Conservation (phyloP, 2,329 filamentous ascomycete genomes). For the Aspergillus arachidicola region DNA sequence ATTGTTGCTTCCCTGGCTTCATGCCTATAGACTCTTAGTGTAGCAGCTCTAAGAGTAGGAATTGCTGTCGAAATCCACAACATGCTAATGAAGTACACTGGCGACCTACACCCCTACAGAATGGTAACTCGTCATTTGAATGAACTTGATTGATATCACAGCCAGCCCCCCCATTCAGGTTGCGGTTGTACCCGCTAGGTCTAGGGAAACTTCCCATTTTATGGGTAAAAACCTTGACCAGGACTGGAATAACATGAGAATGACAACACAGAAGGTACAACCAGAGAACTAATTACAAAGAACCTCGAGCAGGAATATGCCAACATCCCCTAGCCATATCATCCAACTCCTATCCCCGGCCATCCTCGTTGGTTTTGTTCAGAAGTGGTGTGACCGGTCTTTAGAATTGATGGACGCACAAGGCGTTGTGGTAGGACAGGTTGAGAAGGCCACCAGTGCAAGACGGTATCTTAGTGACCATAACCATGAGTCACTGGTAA, state of each 20-base stretch:
- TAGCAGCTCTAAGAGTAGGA: not conserved
- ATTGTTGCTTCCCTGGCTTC: not conserved
- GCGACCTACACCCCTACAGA: not conserved
- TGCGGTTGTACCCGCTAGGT: conserved; percentile 4
- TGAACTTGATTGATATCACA: not conserved
- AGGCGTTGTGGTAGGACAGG: not conserved
- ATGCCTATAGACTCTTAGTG: not conserved
- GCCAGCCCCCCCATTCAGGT: conserved; percentile 21
- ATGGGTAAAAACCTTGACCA: conserved; percentile 23
- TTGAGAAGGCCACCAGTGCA: not conserved
- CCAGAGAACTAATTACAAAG: not conserved
- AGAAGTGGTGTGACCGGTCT: not conserved
- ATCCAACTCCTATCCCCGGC: not conserved
- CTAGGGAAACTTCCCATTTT: conserved; percentile 20
- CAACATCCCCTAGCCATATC: not conserved
- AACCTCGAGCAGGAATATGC: not conserved
- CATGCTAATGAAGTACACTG: not conserved
- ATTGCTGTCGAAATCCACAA: not conserved
- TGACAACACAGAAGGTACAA: not conserved
- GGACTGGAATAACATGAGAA: conserved; percentile 2
- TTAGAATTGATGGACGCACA: not conserved
- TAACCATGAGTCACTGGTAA: not conserved
- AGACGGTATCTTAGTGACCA: not conserved
- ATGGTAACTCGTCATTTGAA: not conserved
- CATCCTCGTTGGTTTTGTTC: not conserved